Conservation (phyloP, 805 yeast species). For the Lachancea waltii region DNA sequence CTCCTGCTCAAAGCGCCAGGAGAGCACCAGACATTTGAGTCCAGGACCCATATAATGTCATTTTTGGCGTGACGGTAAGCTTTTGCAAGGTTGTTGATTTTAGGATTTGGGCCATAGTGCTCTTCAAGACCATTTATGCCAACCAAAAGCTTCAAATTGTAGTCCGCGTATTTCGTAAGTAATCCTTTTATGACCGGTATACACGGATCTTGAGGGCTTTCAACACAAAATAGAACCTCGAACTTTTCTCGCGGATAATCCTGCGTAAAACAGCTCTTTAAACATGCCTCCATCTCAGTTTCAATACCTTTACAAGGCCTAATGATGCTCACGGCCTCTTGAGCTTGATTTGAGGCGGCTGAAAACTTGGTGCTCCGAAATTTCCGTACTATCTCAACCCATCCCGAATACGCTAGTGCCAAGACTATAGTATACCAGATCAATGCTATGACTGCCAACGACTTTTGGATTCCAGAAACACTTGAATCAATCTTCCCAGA, state of each 20-base stretch:
- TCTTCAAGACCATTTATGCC: conserved; percentile 37
- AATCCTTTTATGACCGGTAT: conserved; percentile 48
- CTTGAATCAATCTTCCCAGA: no score
- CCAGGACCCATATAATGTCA: conserved; percentile 80
- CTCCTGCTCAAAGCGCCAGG: conserved; percentile 61
- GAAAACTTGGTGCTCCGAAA: conserved; percentile 18
- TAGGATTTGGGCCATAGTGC: conserved; percentile 80
- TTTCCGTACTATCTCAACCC: conserved; percentile 33
- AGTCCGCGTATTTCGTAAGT: conserved; percentile 45
- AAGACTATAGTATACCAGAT: conserved; percentile 38
- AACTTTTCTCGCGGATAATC: conserved; percentile 52
- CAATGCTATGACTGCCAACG: conserved; percentile 21
- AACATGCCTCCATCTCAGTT: conserved; percentile 61
- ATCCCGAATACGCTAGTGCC: conserved; percentile 36
- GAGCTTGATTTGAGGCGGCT: conserved; percentile 30
- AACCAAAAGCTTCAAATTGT: conserved; percentile 53
- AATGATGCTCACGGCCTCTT: conserved; percentile 67
- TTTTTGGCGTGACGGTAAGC: conserved; percentile 63
- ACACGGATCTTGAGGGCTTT: conserved; percentile 55
- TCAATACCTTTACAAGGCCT: conserved; percentile 84
- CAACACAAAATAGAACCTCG: conserved; percentile 75
- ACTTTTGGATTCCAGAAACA: neutral
- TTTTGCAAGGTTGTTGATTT: conserved; percentile 78
- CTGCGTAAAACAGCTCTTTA: conserved; percentile 63
- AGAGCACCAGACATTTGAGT: conserved; percentile 75